Percentiles rank a stretch among this genome's conserved stretches.
Conservation (phyloP, 768 basidiomycete species). For the Russula olivacea region DNA sequence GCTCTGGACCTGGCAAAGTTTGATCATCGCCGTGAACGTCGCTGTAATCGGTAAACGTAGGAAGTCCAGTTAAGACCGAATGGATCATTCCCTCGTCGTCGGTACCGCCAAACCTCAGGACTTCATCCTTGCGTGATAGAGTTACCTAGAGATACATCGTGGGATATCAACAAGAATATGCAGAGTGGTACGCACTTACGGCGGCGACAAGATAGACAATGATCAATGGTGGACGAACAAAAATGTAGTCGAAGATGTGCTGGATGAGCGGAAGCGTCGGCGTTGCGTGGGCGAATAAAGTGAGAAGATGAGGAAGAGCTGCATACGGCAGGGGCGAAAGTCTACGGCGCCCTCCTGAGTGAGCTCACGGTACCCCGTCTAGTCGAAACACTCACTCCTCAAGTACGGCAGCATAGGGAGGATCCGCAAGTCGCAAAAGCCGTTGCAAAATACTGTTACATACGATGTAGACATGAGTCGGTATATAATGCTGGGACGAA, state of each 20-base stretch:
- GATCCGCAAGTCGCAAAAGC: conserved; percentile 65
- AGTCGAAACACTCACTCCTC: conserved; percentile 45
- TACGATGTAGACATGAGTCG: conserved; percentile 32
- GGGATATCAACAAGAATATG: background rate
- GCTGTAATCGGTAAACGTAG: conserved; percentile 47
- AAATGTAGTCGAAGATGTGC: conserved; percentile 85
- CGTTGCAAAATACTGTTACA: conserved; percentile 63
- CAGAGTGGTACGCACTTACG: conserved; percentile 42
- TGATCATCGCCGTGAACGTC: conserved; percentile 12
- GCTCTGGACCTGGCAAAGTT: background rate
- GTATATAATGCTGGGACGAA: conserved; percentile 50
- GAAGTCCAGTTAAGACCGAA: conserved; percentile 61
- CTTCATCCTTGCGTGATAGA: conserved; percentile 63
- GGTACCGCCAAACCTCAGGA: conserved; percentile 53
- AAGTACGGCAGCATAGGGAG: conserved; percentile 59
- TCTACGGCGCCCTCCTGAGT: conserved; percentile 32
- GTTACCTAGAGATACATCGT: conserved; percentile 49
- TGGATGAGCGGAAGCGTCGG: conserved; percentile 87
- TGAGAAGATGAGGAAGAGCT: conserved; percentile 84
- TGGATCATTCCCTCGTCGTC: conserved; percentile 82
- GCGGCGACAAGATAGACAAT: conserved; percentile 80
- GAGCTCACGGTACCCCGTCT: background rate
- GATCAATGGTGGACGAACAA: conserved; percentile 74
- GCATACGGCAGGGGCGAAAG: conserved; percentile 80
- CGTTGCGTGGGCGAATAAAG: conserved; percentile 88